A percentile compares a stretch with the other conserved stretches of the same genome.
Evolutionary conservation across 345 rosid genomes (phyloP).

Genomic region (Laguncularia racemosa): DNA sequence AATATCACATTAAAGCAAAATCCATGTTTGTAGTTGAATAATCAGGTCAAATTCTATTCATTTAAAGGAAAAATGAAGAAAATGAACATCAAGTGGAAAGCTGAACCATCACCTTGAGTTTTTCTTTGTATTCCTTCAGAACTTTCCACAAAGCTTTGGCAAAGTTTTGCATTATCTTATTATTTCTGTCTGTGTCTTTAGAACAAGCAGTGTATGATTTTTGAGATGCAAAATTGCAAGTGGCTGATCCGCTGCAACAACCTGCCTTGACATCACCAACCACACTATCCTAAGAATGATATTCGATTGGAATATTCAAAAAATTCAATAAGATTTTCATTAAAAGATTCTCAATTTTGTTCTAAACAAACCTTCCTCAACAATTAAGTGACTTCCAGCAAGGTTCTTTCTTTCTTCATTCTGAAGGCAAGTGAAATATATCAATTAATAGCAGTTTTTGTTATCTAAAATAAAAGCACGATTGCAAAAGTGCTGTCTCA

Average conservation of each 20-base stretch:
- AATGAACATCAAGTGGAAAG: too few relatives aligned
- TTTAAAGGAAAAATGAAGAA: not conserved
- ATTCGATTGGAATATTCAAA: too few relatives aligned
- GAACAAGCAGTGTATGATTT: slow-evolving; percentile 17
- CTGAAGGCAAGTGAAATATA: slow-evolving; percentile 23
- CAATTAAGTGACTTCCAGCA: slow-evolving; percentile 13
- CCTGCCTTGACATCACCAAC: too few relatives aligned
- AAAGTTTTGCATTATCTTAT: slow-evolving; percentile 51
- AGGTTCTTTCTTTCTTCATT: slow-evolving; percentile 24
- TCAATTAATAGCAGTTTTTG: not conserved
- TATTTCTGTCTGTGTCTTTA: slow-evolving; percentile 32
- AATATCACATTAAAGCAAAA: not conserved
- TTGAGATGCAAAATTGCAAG: too few relatives aligned
- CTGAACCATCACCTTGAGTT: slow-evolving; percentile 46
- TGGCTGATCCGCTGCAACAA: too few relatives aligned
- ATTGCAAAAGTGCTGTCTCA: too few relatives aligned
- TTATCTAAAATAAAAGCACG: too few relatives aligned
- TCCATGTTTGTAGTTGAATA: not conserved
- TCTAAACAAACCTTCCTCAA: slow-evolving; percentile 28
- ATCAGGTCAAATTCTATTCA: not conserved
- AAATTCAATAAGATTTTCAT: too few relatives aligned
- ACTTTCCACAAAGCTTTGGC: slow-evolving; percentile 74
- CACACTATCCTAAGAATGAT: too few relatives aligned
- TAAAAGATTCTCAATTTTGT: slow-evolving; percentile 4
- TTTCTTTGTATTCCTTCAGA: slow-evolving; percentile 63